Conservation (phyloP, 768 basidiomycete species). For the Leccinum boreale region DNA sequence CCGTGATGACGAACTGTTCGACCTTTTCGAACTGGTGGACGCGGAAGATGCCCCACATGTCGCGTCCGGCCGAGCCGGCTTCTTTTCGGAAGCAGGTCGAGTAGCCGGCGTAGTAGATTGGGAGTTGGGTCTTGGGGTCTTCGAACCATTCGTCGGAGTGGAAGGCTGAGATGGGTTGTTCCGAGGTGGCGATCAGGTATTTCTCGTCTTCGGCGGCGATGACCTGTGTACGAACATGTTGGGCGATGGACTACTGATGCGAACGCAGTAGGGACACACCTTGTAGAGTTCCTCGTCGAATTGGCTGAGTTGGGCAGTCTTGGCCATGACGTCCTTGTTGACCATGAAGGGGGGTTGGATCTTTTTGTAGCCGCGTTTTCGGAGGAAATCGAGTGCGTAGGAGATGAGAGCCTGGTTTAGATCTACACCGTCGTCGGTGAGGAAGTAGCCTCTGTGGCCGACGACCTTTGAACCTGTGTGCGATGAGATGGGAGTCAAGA, state of each 20-base stretch:
- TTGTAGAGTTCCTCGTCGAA: slow-evolving; percentile 99
- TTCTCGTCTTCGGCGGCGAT: slow-evolving; percentile 92
- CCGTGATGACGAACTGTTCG: slow-evolving; percentile 94
- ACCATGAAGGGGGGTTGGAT: slow-evolving; percentile 98
- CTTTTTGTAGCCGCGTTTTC: slow-evolving; percentile 82
- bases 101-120: slow-evolving; percentile 83
- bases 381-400: slow-evolving; percentile 92
- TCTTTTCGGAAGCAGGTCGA: slow-evolving; percentile 99
- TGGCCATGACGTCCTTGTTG: slow-evolving; percentile 96
- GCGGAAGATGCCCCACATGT: slow-evolving; percentile 99
- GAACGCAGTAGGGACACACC: slow-evolving; percentile 37
- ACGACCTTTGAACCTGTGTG: slow-evolving; percentile 79
- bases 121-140: slow-evolving; percentile 87
- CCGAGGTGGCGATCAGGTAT: slow-evolving; percentile 98
- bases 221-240: slow-evolving; percentile 43
- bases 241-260: neutral
- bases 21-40: slow-evolving; percentile 99
- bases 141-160: slow-evolving; percentile 99
- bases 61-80: slow-evolving; percentile 94
- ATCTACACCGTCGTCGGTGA: slow-evolving; percentile 93
- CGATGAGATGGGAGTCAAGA: slow-evolving; percentile 1
- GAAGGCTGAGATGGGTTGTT: slow-evolving; percentile 96
- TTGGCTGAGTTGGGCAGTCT: slow-evolving; percentile 96
- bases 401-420: slow-evolving; percentile 94
- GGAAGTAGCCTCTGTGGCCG: slow-evolving; percentile 96